Conservation (phyloP, 2,329 filamentous ascomycete genomes). For the Cytospora piceae region DNA sequence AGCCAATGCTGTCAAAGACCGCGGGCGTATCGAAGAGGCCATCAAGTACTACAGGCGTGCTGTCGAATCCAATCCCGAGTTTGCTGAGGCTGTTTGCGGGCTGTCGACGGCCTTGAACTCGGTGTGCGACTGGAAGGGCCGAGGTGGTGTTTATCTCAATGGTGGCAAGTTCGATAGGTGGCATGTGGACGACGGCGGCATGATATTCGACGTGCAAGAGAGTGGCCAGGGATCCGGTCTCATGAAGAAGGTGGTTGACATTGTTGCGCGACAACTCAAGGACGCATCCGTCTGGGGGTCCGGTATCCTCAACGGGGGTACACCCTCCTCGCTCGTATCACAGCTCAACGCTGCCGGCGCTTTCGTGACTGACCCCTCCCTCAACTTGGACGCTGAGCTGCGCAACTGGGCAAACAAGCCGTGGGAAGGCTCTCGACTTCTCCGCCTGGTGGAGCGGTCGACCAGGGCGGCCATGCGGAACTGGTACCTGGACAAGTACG, state of each 20-base stretch:
- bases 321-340: constrained; percentile 54
- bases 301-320: constrained; percentile 64
- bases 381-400: constrained; percentile 48
- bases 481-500: constrained; percentile 85
- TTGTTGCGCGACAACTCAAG: constrained; percentile 83
- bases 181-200: constrained; percentile 86
- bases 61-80: constrained; percentile 89
- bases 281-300: constrained; percentile 88
- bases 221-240: constrained; percentile 72
- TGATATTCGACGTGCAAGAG: constrained; percentile 73
- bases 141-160: constrained; percentile 81
- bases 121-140: constrained; percentile 90
- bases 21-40: constrained; percentile 87
- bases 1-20: constrained; percentile 96
- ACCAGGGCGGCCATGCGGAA: constrained; percentile 77
- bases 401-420: constrained; percentile 70
- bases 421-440: constrained; percentile 86
- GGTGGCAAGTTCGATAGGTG: constrained; percentile 80
- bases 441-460: constrained; percentile 83
- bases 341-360: constrained; percentile 49
- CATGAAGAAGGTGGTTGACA: constrained; percentile 87
- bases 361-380: constrained; percentile 39
- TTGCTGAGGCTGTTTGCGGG: constrained; percentile 95
- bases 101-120: constrained; percentile 94
- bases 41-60: constrained; percentile 91